phyloP scores from a whole-genome alignment of 805 yeast genomes.

The Metschnikowia dekortorum region DNA sequence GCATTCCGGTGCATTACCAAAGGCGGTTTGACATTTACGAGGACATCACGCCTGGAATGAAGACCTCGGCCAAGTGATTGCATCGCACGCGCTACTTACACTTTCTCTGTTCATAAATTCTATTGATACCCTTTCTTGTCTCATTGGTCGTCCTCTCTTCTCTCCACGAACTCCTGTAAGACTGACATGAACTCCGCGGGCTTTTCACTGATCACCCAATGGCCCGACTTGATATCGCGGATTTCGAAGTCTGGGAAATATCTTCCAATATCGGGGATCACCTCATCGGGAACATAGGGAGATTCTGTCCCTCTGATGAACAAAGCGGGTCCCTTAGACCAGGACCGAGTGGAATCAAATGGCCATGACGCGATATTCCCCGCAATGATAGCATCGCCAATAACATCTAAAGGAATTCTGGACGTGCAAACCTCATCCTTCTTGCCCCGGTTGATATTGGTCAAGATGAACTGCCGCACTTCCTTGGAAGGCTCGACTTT shows the following conservation, averaged over 20 bases:
- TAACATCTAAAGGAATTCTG: constrained; percentile 67
- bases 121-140: neutral
- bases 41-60: constrained; percentile 25
- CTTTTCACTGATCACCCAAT: constrained; percentile 88
- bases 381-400: constrained; percentile 60
- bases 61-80: constrained; percentile 10
- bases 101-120: neutral
- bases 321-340: constrained; percentile 62
- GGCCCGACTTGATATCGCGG: constrained; percentile 78
- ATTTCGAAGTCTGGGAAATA: constrained; percentile 77
- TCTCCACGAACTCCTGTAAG: constrained; percentile 59
- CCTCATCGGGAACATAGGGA: constrained; percentile 77
- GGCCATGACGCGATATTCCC: constrained; percentile 77
- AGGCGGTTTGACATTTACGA: constrained; percentile 65
- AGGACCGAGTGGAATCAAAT: constrained; percentile 50
- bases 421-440: constrained; percentile 41
- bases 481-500: constrained; percentile 56
- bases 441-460: constrained; percentile 53
- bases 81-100: neutral
- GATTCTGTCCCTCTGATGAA: constrained; percentile 79
- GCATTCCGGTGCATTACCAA: constrained; percentile 67
- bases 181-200: constrained; percentile 68
- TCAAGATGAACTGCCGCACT: constrained; percentile 72
- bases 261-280: constrained; percentile 62
- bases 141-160: constrained; percentile 34